These are phyloP conservation scores for Cyberlindnera americana DNA, from an alignment of 805 yeast species.

Conservation along the genomic window DNA sequence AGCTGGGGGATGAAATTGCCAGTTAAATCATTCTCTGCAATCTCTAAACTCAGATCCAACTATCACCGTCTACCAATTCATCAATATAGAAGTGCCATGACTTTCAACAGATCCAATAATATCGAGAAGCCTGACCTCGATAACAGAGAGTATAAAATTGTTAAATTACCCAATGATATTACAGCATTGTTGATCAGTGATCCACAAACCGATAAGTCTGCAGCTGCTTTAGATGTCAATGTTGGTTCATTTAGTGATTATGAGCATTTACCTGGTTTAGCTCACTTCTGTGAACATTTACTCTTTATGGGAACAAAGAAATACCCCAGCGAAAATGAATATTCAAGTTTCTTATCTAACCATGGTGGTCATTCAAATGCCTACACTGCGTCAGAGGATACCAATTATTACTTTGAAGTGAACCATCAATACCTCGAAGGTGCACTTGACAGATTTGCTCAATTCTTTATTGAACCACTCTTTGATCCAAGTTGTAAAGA, in stretches of 20 bases:
- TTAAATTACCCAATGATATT: constrained; percentile 55
- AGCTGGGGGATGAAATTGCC: constrained; percentile 2
- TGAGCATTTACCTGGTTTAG: constrained; percentile 61
- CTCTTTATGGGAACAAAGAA: constrained; percentile 78
- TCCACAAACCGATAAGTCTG: constrained; percentile 67
- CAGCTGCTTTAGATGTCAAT: constrained; percentile 76
- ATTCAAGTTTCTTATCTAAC: constrained; percentile 67
- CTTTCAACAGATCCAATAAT: constrained; percentile 23
- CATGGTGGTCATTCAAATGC: constrained; percentile 93
- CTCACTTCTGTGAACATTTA: constrained; percentile 74
- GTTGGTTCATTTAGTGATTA: constrained; percentile 76
- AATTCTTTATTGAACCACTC: constrained; percentile 84
- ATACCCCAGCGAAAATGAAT: constrained; percentile 77
- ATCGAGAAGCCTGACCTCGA: constrained; percentile 50
- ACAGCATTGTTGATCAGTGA: constrained; percentile 65
- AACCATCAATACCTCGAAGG: constrained; percentile 73
- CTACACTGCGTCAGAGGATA: constrained; percentile 82
- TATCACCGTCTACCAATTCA: neutral
- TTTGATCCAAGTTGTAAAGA: constrained; percentile 74
- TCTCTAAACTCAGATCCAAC: neutral
- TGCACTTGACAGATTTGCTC: constrained; percentile 89
- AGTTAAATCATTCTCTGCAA: neutral
- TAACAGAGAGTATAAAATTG: constrained; percentile 68
- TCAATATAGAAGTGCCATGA: constrained; percentile 5
- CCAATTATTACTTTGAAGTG: constrained; percentile 88